Evolutionary conservation across 2,329 filamentous ascomycete genomes (phyloP), one percentile per base, ranked within the genome.

Genomic region (Aspergillus carbonarius): DNA sequence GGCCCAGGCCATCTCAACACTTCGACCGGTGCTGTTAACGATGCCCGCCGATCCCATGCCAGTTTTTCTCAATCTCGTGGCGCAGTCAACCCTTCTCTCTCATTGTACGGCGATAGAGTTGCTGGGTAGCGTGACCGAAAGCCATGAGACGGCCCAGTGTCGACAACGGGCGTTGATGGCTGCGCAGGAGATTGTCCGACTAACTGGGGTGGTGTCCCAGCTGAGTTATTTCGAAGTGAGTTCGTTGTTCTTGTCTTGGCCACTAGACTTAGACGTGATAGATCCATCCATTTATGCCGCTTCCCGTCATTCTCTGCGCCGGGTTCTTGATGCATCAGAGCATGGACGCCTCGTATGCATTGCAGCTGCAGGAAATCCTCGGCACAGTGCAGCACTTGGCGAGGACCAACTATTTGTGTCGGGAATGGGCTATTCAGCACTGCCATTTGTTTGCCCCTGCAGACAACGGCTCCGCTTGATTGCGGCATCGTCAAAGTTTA

Each of bases 151-250:
- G 30, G 34, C 54, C 13, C 40, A 56, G 40, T 44, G 49, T 32
- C 25, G 55, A 12, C 48, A 57, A 3, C 50, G n/a, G 15, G 53
- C 46, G 23, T 56, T 27, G 23, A 47, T n/a, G 25, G 59, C 63
- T 13, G 63, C 60, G 2, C 60, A 58, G 49, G 59, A 65, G 23
- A 60, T 65, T 15, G 57, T 63, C 30, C 34, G 35, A 20, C 42
- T 65, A 1, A 51, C 61, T 13, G 55, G 54, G 23, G 52, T 51
- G 1, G 49, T 65, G 15, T 54, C 37, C 4, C 40, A 61, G 23
- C 54, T 55, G 7, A 56, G 52, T 20, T 62, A 52, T 13, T 63
- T 63, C 12, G 63, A 60, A 44, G 63, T 62, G 23, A 47, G 15
- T 48, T 8, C 2, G 17, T 5, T 27, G n/a, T 6, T 4, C 8